Evolutionary conservation across 169 alveolate genomes (phyloP), one percentile per base, ranked within the genome.

Genomic region (Besnoitia besnoiti): DNA sequence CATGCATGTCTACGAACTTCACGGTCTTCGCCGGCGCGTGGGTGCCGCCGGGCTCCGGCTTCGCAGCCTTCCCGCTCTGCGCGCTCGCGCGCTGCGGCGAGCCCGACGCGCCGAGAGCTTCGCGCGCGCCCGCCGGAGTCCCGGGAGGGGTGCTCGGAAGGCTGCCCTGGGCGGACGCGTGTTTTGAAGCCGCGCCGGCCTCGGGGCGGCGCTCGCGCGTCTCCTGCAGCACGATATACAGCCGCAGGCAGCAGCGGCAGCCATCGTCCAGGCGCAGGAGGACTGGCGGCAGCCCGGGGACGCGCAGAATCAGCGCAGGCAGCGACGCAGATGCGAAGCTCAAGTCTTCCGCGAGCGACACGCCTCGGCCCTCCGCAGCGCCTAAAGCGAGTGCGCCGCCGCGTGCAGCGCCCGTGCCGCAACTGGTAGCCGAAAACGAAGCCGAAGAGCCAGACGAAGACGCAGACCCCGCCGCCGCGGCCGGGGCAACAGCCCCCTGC

Each of bases 231-330:
- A 89, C 93, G 61, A 89, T 37, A 59, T 89, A 85, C 33, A 89
- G 40, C 0, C 61, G 62, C 59, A 89, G 89, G 51, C 73, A 37
- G 35, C 89, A 73, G 77, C 93, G 88, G 80, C 93, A 89, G 80
- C 89, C 80, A 24, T 39, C 2, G 87, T 46, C 76, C 77, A 73
- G 93, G 16, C 93, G 93, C 55, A 89, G 93, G 59, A 89, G 93
- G 82, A 89, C 89, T 8, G 93, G 93, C 24, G 93, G 93, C 42
- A 89, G 79, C 35, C 93, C 93, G 4, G 73, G 77, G 30, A 89
- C 39, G 12, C 75, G 55, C 79, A 89, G 89, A 55, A 89, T 77
- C 40, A 89, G 89, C 14, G 67, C 82, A 50, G 93, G 93, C 40
- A 89, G 93, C 37, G 61, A 40, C 39, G 84, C 40, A n/a, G 82